These are phyloP conservation scores for Zygosaccharomyces sapae DNA, from an alignment of 1,139 yeast species.

Conservation along the genomic window DNA sequence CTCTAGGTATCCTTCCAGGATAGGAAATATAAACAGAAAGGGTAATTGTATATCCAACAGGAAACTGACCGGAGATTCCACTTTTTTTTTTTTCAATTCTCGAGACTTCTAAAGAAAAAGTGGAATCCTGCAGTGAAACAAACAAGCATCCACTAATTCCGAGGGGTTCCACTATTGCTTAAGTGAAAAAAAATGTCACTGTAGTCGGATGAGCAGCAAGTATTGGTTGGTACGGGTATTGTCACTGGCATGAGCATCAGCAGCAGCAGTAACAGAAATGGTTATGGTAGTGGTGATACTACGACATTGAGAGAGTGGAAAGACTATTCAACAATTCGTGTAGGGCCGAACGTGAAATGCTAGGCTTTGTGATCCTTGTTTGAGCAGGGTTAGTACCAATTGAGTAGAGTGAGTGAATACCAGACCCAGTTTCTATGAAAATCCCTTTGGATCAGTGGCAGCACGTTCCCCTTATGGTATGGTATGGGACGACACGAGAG, in stretches of 20 bases:
- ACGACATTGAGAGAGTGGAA: neutral
- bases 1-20: neutral
- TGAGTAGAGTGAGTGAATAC: neutral
- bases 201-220: constrained; percentile 7
- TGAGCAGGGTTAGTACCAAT: too few species aligned
- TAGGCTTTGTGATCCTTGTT: neutral
- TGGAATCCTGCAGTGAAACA: constrained; percentile 2
- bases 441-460: neutral
- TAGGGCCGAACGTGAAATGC: neutral
- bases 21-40: neutral
- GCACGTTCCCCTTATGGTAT: constrained; percentile 5
- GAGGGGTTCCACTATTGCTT: constrained; percentile 2
- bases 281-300: neutral
- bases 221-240: neutral
- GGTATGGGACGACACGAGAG: constrained; percentile 5
- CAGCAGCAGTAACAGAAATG: neutral
- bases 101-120: neutral
- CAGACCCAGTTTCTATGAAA: neutral
- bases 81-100: neutral
- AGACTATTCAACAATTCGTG: neutral
- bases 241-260: constrained; percentile 2
- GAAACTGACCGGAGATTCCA: neutral
- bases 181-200: neutral
- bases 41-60: neutral
- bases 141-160: neutral